Evolutionary conservation across 805 yeast genomes (phyloP), one percentile per base, ranked within the genome.

Genomic region (Pichia eremophila): DNA sequence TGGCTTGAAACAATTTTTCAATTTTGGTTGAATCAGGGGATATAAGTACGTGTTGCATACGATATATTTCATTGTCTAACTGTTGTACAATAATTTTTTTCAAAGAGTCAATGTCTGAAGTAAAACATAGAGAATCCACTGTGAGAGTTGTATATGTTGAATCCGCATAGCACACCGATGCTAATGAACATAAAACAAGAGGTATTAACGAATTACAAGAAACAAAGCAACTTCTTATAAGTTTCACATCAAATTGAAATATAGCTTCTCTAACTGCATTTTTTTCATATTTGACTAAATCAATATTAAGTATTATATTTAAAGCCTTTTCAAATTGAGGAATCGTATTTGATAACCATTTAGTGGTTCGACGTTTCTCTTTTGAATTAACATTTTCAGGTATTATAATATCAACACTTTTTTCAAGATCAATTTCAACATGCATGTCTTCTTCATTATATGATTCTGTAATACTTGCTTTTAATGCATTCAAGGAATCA

Each of bases 291-390:
- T 45, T 34, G 14, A 37, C 35, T 12, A 49, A 42, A 17, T 47
- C 52, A 1, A 66, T 43, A 18, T 52, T 54, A 15, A 58, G 39
- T 25, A 74, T 61, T 2, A 67, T 54, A 25, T 65, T 60, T 7
- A 81, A 49, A 0, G 82, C 77, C 17, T 70, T 59, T 43, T 66
- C 64, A 3, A 79, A 64, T 54, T 81, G 85, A 17, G 61, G 55
- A 5, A 74, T 61, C 0, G 84, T 78, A 0, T 74, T 79, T 14
- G 59, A 65, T n/a, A 79, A 57, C 87, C 87, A 81, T 15, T 72
- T 54, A 8, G 65, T 65, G 5, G 76, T 71, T 56, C 85, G 64
- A 51, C 61, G 65, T 6, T 44, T 31, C 19, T 54, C 57, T n/a
- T 44, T 36, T 10, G 46, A 48, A 1, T 22, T 32, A 18, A 37